Base-by-base conservation (phyloP, 2,329 filamentous ascomycete genomes). In the Coccinonectria pachysandricola region DNA sequence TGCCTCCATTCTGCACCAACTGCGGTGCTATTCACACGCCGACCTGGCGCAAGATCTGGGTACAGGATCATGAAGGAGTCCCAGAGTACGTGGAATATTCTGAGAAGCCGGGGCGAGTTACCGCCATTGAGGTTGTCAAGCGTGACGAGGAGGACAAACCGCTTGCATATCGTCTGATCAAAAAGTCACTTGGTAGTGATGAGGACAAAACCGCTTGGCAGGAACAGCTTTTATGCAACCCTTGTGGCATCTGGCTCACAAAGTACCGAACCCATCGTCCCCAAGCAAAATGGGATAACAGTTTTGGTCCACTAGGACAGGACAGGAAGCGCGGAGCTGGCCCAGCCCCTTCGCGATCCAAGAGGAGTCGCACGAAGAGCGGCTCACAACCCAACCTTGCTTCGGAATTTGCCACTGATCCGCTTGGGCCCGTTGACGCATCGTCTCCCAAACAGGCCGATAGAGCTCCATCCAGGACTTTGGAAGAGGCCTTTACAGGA, bases 21-120 rank as follows among this genome's bases (percentile, higher is more conserved):
- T 98, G 91, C 45, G 91, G 91, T 5, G 82, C 86, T 6, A 93
- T 98, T 31, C 83, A 96, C 45, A 98, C 91, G 1, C 84, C 88
- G 0, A 95, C 88, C 0, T 98, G 91, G 91, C 77, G 91, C 34
- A 91, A 88, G 47, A 84, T 91, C 8, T 95, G 80, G 68, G 75
- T 76, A n/a, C 84, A 85, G 45, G 67, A 82, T 6, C 67, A 78
- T 23, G 61, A 72, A 10, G 86, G 84, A 2, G 66, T 68, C 16
- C 84, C 85, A 1, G 66, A 71, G 3, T 72, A 78, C 33, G 67
- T 82, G 23, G 74, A 84, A 32, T 74, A 79, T 28, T 82, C 78
- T 0, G 75, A 81, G 32, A 78, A 79, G 42, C 76, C 79, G 23
- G 79, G 80, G 2, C 68, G 70, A 25, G 72, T 87, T 23, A 79